Evolutionary conservation across 2,329 filamentous ascomycete genomes (phyloP), one percentile per base, ranked within the genome.

Genomic region (Didymella pinodella): DNA sequence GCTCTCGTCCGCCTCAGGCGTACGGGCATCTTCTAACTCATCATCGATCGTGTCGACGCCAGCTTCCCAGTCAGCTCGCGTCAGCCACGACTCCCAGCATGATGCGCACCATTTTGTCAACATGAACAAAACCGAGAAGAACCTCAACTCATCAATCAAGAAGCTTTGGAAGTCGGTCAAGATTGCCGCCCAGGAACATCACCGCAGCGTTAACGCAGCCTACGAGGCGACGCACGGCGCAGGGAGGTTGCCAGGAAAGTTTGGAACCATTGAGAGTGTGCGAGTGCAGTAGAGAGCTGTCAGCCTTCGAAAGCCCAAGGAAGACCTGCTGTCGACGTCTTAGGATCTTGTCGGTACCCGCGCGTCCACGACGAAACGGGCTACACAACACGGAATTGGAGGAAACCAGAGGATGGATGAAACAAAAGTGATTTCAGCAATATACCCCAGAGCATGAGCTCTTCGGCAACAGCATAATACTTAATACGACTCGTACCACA

Each of bases 161-260:
- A 68, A 72, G 55, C 64, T 73, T 55, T 74, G 69, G 71, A 65
- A 65, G 34, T 63, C 63, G 6, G 53, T 74, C 54, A 74, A 74
- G 64, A 62, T 64, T 18, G 64, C 63, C 10, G 70, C 69, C 8
- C 58, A 41, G 14, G 71, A 74, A 65, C 71, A 74, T 46, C 71
- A 74, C 57, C 62, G 64, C 40, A 69, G 67, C 44, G 70, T 74
- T 1, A 74, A 74, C 32, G 66, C 68, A 0, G 71, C 71, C 1
- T 73, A 70, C 20, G 48, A 64, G 44, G 66, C 66, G 11, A 68
- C 65, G 47, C 72, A 73, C 28, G 71, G 69, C 16, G 53, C 38
- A 20, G 67, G 61, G 22, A 46, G 40, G 16, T 4, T 31, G 12
- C 48, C 53, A 18, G 25, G 32, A 4, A 36, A 36, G 32, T 36